Evolutionary conservation across 805 yeast genomes (phyloP).

Genomic region (Sungouiella blattae): DNA sequence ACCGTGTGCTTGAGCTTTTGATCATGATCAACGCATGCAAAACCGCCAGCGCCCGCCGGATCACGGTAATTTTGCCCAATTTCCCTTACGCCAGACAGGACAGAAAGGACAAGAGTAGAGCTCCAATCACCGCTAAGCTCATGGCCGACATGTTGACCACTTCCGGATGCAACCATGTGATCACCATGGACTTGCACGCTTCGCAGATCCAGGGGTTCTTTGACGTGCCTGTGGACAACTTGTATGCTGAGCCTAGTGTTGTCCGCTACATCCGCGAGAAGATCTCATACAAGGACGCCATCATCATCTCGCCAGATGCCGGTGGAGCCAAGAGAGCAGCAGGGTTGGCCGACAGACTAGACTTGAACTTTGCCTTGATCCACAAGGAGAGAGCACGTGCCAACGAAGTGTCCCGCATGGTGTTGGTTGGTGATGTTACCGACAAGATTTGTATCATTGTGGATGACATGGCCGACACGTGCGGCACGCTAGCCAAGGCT

Average conservation of each 20-base stretch:
- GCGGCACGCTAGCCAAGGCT: slow-evolving; percentile 82
- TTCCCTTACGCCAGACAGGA: slow-evolving; percentile 90
- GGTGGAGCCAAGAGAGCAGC: slow-evolving; percentile 94
- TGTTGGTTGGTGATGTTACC: slow-evolving; percentile 78
- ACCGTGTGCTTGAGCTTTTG: slow-evolving; percentile 66
- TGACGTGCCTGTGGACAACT: slow-evolving; percentile 77
- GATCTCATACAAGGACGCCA: slow-evolving; percentile 56
- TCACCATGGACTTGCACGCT: slow-evolving; percentile 87
- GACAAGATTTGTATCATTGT: slow-evolving; percentile 73
- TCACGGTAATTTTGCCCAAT: slow-evolving; percentile 79
- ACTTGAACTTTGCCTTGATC: slow-evolving; percentile 76
- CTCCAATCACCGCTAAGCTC: slow-evolving; percentile 81
- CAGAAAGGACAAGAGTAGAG: slow-evolving; percentile 79
- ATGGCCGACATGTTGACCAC: slow-evolving; percentile 80
- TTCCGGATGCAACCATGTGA: slow-evolving; percentile 83
- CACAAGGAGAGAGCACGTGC: slow-evolving; percentile 84
- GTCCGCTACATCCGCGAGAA: slow-evolving; percentile 69
- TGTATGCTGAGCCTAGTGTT: slow-evolving; percentile 81
- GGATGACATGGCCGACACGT: slow-evolving; percentile 89
- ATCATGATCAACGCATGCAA: slow-evolving; percentile 82
- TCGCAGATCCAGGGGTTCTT: slow-evolving; percentile 86
- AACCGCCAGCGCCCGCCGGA: slow-evolving; percentile 77
- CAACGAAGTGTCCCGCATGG: slow-evolving; percentile 82
- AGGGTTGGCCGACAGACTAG: slow-evolving; percentile 73
- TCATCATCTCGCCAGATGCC: slow-evolving; percentile 82